phyloP scores from a whole-genome alignment of 1,284 basidiomycete species.

The Flammula alnicola region DNA sequence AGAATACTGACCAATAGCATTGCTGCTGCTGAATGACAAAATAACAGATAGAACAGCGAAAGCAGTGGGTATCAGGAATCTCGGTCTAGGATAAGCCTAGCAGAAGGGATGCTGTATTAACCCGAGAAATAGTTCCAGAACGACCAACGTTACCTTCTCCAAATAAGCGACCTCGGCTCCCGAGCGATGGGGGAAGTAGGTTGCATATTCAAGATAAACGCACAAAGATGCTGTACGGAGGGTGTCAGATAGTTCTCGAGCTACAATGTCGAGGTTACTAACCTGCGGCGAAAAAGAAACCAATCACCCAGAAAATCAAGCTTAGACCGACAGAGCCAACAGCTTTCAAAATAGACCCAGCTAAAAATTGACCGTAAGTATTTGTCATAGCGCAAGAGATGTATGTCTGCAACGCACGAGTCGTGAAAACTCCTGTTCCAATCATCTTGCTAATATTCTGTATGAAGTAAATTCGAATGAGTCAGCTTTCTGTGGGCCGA shows the following conservation, averaged over 20 bases:
- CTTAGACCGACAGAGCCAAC: constrained; percentile 48
- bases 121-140: background rate
- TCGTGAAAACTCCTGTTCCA: constrained; percentile 47
- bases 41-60: constrained; percentile 50
- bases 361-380: constrained; percentile 16
- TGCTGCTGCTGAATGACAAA: constrained; percentile 38
- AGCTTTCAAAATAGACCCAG: constrained; percentile 44
- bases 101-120: background rate
- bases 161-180: constrained; percentile 53
- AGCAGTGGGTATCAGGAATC: constrained; percentile 43
- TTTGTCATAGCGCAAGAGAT: background rate
- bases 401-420: constrained; percentile 26
- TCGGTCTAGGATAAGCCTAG: constrained; percentile 45
- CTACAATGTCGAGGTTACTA: constrained; percentile 8
- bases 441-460: constrained; percentile 46
- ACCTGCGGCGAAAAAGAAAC: constrained; percentile 43
- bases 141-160: constrained; percentile 37
- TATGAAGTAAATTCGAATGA: background rate
- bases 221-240: constrained; percentile 32
- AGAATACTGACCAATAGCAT: constrained; percentile 1
- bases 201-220: constrained; percentile 40
- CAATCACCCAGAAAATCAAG: constrained; percentile 49
- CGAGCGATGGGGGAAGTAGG: constrained; percentile 50
- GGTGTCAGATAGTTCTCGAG: background rate
- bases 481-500: background rate